These are phyloP conservation scores for Vachellia pachyceras DNA, from an alignment of 306 rosid species.

Conservation along the genomic window DNA sequence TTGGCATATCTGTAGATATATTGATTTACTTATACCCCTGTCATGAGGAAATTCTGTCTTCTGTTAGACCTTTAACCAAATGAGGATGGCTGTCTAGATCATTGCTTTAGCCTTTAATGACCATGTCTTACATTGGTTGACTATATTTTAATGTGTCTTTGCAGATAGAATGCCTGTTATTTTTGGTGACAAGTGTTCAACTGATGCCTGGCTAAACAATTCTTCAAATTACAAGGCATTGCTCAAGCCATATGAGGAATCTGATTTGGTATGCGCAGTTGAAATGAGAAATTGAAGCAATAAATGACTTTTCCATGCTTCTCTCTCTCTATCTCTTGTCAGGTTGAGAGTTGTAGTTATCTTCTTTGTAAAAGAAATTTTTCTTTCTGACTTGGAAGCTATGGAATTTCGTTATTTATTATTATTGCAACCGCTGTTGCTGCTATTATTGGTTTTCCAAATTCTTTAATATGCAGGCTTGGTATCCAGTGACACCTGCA, in stretches of 20 bases:
- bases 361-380: neutral
- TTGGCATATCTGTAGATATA: neutral
- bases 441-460: neutral
- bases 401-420: neutral
- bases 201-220: constrained; percentile 72
- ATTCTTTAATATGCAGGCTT: constrained; percentile 51
- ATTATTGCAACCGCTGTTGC: neutral
- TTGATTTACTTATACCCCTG: neutral
- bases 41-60: neutral
- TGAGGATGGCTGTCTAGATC: constrained; percentile 18
- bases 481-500: constrained; percentile 88
- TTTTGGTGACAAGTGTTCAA: constrained; percentile 73
- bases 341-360: neutral
- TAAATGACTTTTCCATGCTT: neutral
- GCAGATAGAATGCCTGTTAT: constrained; percentile 95
- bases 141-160: constrained; percentile 33
- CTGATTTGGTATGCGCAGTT: constrained; percentile 72
- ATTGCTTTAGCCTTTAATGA: constrained; percentile 33
- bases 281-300: constrained; percentile 10
- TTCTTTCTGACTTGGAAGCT: neutral
- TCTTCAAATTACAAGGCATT: constrained; percentile 58
- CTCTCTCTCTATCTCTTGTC: neutral
- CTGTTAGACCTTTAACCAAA: neutral
- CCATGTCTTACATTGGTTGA: constrained; percentile 20
- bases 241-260: constrained; percentile 76